Percentiles rank a stretch among this genome's conserved stretches.
Evolutionary conservation across 192 early-diverging fungal genomes (phyloP).

Genomic region (Podila minutissima): DNA sequence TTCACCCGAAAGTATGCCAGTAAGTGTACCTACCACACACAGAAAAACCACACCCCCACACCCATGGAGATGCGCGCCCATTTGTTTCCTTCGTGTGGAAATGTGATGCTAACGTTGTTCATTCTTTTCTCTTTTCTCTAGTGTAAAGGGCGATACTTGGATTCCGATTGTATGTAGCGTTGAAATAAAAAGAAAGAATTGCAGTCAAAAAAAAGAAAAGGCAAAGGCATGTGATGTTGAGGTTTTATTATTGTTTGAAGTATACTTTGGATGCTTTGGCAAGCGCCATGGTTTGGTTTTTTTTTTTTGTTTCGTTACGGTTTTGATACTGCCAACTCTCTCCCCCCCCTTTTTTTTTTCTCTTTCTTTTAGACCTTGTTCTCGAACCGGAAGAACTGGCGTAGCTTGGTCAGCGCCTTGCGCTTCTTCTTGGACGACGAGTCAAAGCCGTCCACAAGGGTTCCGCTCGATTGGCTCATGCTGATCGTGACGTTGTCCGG

Average conservation of each 20-base stretch:
- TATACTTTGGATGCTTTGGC: not conserved
- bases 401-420: conserved; percentile 41
- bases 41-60: not conserved
- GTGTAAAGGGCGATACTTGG: conserved; percentile 26
- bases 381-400: conserved; percentile 47
- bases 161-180: not conserved
- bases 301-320: not conserved
- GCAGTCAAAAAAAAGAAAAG: conserved; percentile 22
- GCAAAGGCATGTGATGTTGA: not conserved
- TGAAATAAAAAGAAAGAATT: conserved; percentile 15
- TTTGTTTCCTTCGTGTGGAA: conserved; percentile 1
- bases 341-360: too few relatives aligned
- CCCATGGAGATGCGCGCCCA: not conserved
- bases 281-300: not conserved
- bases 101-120: not conserved
- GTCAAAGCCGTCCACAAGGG: conserved; percentile 23
- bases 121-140: not conserved
- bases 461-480: conserved; percentile 28
- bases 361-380: conserved; percentile 5
- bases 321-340: not conserved
- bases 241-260: not conserved
- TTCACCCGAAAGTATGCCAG: conserved; percentile 94
- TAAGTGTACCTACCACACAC: conserved; percentile 17
- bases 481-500: conserved; percentile 8
- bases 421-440: conserved; percentile 40